A percentile compares a stretch with the other conserved stretches of the same genome.
These are phyloP conservation scores for Chloranthus sessilifolius DNA, from an alignment of 164 flowering plant species.

Conservation along the genomic window DNA sequence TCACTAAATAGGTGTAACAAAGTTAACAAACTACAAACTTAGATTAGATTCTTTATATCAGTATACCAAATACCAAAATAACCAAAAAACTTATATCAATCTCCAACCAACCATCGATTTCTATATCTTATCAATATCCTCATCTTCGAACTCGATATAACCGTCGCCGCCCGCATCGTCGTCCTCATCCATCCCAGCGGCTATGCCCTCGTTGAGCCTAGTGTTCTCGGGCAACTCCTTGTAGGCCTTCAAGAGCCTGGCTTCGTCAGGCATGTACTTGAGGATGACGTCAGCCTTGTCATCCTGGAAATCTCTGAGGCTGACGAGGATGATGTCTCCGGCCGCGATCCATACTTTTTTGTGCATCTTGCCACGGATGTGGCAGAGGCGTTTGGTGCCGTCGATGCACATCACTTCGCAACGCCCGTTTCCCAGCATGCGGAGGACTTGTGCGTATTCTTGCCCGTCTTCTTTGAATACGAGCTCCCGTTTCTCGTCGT, in stretches of 20 bases:
- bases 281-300: slow-evolving; percentile 26
- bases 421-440: slow-evolving; percentile 49
- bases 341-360: slow-evolving; percentile 29
- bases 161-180: slow-evolving; percentile 18
- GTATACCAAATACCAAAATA: no score
- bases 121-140: slow-evolving; percentile 25
- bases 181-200: slow-evolving; percentile 19
- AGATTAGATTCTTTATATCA: no score
- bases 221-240: slow-evolving; percentile 26
- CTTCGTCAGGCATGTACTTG: slow-evolving; percentile 29
- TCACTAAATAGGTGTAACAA: no score
- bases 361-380: slow-evolving; percentile 29
- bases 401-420: slow-evolving; percentile 56
- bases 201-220: slow-evolving; percentile 22
- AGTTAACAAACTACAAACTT: no score
- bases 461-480: slow-evolving; percentile 30
- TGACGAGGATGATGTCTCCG: slow-evolving; percentile 24
- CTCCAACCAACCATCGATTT: no score
- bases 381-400: slow-evolving; percentile 23
- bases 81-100: no score
- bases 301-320: slow-evolving; percentile 25
- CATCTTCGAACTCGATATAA: slow-evolving; percentile 23
- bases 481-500: slow-evolving; percentile 26
- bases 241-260: slow-evolving; percentile 21
- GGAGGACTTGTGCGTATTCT: slow-evolving; percentile 27